Evolutionary conservation across 2,329 filamentous ascomycete species (phyloP).

Genomic region (Penicillium sp.): DNA sequence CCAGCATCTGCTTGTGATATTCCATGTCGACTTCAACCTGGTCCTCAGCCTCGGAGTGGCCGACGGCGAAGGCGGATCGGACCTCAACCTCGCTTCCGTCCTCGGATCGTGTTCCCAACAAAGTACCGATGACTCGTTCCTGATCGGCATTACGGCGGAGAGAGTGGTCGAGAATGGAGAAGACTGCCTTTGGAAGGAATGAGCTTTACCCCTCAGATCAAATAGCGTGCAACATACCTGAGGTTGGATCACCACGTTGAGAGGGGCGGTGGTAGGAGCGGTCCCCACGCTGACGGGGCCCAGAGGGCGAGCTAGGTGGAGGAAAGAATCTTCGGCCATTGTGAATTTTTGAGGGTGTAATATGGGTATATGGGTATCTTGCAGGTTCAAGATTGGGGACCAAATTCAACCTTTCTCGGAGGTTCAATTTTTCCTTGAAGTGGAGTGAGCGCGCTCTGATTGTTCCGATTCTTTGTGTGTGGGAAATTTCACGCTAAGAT

Average conservation of each 20-base stretch:
- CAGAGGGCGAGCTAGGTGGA: constrained; percentile 89
- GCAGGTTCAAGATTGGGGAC: constrained; percentile 13
- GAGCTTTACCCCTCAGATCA: constrained; percentile 15
- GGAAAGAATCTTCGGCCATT: constrained; percentile 86
- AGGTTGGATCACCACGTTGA: constrained; percentile 91
- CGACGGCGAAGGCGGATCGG: constrained; percentile 93
- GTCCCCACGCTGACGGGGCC: constrained; percentile 75
- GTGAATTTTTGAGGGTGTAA: constrained; percentile 45
- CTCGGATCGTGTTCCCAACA: constrained; percentile 88
- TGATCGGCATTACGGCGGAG: constrained; percentile 87
- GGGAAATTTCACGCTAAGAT: constrained; percentile 50
- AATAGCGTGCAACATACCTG: constrained; percentile 60
- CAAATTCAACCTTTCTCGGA: constrained; percentile 24
- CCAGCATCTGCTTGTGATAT: constrained; percentile 99
- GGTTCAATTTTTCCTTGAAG: constrained; percentile 32
- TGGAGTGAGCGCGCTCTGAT: constrained; percentile 29
- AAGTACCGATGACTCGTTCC: constrained; percentile 92
- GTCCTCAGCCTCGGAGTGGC: constrained; percentile 96
- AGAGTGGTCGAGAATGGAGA: constrained; percentile 79
- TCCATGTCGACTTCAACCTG: constrained; percentile 99
- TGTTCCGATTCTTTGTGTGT: constrained; percentile 40
- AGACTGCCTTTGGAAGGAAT: constrained; percentile 51
- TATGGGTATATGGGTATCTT: constrained; percentile 24
- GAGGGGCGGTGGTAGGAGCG: constrained; percentile 81
- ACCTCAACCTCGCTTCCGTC: constrained; percentile 97